Conservation (phyloP, 106 monocot genomes). For the Apostasia shenzhenica region DNA sequence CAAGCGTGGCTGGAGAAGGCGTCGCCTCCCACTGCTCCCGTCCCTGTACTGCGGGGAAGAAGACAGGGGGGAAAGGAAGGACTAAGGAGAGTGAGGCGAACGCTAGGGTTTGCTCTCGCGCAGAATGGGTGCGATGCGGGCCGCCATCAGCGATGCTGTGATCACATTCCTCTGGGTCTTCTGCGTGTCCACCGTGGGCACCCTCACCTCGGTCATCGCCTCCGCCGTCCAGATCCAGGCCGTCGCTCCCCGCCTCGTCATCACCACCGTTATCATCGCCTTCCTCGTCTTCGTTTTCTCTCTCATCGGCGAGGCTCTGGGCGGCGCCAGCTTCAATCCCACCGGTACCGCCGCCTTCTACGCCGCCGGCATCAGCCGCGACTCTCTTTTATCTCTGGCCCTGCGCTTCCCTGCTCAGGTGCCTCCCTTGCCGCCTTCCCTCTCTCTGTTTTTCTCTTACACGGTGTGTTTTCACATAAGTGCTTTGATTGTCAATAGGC, state of each 20-base stretch:
- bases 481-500: slow-evolving; percentile 26
- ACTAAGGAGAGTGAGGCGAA: no score
- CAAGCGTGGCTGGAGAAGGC: no score
- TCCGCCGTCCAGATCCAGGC: slow-evolving; percentile 27
- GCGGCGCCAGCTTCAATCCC: slow-evolving; percentile 89
- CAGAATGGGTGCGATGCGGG: slow-evolving; percentile 34
- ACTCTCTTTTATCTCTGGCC: slow-evolving; percentile 67
- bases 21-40: neutral
- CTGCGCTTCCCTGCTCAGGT: slow-evolving; percentile 97
- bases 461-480: neutral
- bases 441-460: neutral
- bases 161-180: slow-evolving; percentile 85
- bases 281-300: slow-evolving; percentile 49
- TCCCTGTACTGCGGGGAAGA: slow-evolving; percentile 16
- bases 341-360: slow-evolving; percentile 73
- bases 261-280: slow-evolving; percentile 50
- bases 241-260: slow-evolving; percentile 18
- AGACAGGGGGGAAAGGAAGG: neutral
- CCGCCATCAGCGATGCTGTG: slow-evolving; percentile 48
- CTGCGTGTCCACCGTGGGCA: slow-evolving; percentile 63
- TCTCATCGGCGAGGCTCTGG: slow-evolving; percentile 39
- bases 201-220: slow-evolving; percentile 34
- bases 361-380: slow-evolving; percentile 63
- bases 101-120: neutral
- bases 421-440: neutral